These are phyloP conservation scores for Salvia rosmarinus DNA, from an alignment of 257 asterid species.

Conservation along the genomic window DNA sequence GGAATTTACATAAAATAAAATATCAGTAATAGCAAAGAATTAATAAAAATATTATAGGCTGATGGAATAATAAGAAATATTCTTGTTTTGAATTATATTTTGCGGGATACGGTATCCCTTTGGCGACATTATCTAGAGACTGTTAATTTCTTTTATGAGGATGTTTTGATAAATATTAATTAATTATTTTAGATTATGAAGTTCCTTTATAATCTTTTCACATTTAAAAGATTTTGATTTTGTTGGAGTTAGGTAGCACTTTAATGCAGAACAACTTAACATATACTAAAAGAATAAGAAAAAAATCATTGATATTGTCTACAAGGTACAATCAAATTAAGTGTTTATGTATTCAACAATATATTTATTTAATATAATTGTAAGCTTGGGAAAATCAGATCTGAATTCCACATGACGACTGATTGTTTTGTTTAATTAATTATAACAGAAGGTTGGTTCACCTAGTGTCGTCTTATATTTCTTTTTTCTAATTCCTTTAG, in stretches of 20 bases:
- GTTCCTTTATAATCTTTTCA: background rate
- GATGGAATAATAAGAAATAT: background rate
- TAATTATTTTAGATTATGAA: background rate
- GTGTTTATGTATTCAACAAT: background rate
- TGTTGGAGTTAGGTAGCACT: background rate
- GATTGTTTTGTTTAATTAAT: background rate
- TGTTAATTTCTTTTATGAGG: background rate
- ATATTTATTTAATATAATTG: no score
- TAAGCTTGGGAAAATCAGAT: background rate
- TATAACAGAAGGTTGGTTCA: slow-evolving; percentile 1
- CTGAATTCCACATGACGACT: slow-evolving; percentile 13
- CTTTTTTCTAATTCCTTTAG: background rate
- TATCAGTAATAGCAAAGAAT: background rate
- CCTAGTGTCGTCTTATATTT: slow-evolving; percentile 24
- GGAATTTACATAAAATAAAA: background rate
- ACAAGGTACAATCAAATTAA: no score
- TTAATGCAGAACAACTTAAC: background rate
- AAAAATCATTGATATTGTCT: no score
- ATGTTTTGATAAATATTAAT: background rate
- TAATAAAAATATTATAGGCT: background rate
- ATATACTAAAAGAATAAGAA: background rate
- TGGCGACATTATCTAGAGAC: background rate
- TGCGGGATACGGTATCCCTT: background rate
- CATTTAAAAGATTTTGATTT: background rate
- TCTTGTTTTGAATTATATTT: background rate